Base-by-base conservation (phyloP, 2,329 filamentous ascomycete species). In the Polytolypa hystricis region DNA sequence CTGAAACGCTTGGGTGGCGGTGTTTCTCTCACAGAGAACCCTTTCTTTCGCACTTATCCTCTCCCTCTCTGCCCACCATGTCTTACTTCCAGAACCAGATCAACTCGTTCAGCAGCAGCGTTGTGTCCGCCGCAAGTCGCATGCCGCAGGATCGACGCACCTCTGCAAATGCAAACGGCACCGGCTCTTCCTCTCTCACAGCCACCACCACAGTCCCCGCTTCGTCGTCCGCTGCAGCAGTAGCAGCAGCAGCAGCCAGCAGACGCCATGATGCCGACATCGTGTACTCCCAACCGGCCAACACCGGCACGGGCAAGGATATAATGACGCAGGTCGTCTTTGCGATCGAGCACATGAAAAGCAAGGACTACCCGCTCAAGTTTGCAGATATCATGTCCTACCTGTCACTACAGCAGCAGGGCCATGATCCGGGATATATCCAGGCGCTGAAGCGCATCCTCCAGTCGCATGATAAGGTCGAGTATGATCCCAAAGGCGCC, bases 261-360 rank as follows among this genome's bases (percentile, higher is more conserved):
- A 82, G 82, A 53, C 71, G 78, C 6, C 71, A 75, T 33, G 72
- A 72, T 50, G 51, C 52, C 4, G 60, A 62, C 28, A 59, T 62
- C 28, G 58, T 83, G 36, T 89, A 79, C 62, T 87, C 83, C 38
- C 84, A 87, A 62, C 83, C 83, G 14, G 72, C 74, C 45, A 77
- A 80, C 52, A 84, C 77, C 11, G 81, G 79, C 53, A 83, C 79
- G 35, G 85, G 86, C 47, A 71, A 71, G 42, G 81, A 89, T 58
- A 77, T 91, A 57, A 79, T 85, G 66, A 93, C 86, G 9, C 84
- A 93, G 58, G 79, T 95, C 55, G 75, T 81, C 40, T 94, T 86
- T 62, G 84, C 85, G 14, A 79, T 93, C 55, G 77, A 87, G 44
- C 84, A 85, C 56, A 75, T 94, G 62, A 75, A 75, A 45, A 79